Conservation (phyloP, 2,329 filamentous ascomycete species). For the Sporothrix schenckii region DNA sequence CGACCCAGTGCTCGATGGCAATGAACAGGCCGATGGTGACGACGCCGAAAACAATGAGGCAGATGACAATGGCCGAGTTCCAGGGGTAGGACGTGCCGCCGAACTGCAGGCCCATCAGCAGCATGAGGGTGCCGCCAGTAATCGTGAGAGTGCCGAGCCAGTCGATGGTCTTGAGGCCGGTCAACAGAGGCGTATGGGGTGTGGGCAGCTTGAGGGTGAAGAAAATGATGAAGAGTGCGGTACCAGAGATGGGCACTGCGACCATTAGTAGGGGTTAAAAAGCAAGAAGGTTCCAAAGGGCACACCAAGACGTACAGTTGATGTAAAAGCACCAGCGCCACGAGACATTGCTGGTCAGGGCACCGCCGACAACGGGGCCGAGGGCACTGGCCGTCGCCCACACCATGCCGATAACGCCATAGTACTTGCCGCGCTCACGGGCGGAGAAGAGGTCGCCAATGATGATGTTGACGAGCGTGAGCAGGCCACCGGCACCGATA, state of each 20-base stretch:
- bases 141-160: conserved; percentile 55
- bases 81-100: conserved; percentile 62
- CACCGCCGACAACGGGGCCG: conserved; percentile 36
- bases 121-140: conserved; percentile 67
- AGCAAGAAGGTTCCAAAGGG: neutral
- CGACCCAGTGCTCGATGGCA: conserved; percentile 64
- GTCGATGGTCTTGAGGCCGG: conserved; percentile 67
- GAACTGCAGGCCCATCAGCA: conserved; percentile 71
- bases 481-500: conserved; percentile 58
- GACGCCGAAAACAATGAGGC: conserved; percentile 63
- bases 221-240: conserved; percentile 54
- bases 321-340: conserved; percentile 74
- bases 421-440: conserved; percentile 38
- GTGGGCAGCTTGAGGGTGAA: conserved; percentile 69
- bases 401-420: conserved; percentile 37
- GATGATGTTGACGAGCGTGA: conserved; percentile 63
- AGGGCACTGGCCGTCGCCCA: conserved; percentile 36
- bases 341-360: conserved; percentile 35
- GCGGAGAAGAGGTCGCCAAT: conserved; percentile 51
- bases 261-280: neutral
- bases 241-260: conserved; percentile 42
- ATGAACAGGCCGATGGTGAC: conserved; percentile 56
- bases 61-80: conserved; percentile 63
- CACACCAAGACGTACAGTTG: conserved; percentile 48
- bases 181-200: conserved; percentile 62